Percentiles rank a stretch among this genome's conserved stretches.
These are phyloP conservation scores for Hydrangea macrophylla DNA, from an alignment of 148 eudicot genomes.

Conservation along the genomic window DNA sequence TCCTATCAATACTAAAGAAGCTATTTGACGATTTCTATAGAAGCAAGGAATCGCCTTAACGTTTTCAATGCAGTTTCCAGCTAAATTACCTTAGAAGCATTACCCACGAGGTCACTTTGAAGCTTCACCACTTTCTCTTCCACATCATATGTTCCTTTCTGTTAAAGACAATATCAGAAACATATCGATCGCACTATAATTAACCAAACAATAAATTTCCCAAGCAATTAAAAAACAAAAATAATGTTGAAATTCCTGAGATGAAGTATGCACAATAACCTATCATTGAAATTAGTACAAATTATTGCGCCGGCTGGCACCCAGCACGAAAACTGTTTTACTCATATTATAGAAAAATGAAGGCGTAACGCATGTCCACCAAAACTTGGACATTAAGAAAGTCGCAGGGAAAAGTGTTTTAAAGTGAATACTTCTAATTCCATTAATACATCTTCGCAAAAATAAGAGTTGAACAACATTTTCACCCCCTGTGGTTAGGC, in stretches of 20 bases:
- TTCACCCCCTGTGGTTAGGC: too few relatives aligned
- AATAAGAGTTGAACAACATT: too few relatives aligned
- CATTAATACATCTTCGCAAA: too few relatives aligned
- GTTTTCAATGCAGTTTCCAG: neutral
- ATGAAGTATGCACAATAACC: neutral
- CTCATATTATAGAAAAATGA: too few relatives aligned
- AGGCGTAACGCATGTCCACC: too few relatives aligned
- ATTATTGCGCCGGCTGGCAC: neutral
- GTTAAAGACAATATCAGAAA: slow-evolving; percentile 15
- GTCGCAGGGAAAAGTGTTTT: too few relatives aligned
- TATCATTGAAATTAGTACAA: too few relatives aligned
- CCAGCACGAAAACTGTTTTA: too few relatives aligned
- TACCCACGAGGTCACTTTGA: slow-evolving; percentile 44
- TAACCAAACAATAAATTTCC: too few relatives aligned
- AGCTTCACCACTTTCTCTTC: slow-evolving; percentile 40
- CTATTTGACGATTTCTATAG: neutral
- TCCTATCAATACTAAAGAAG: neutral
- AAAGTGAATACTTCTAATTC: too few relatives aligned
- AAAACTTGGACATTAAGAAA: too few relatives aligned
- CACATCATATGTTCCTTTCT: slow-evolving; percentile 46
- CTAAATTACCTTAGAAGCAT: slow-evolving; percentile 50
- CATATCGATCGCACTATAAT: neutral
- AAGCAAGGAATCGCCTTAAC: neutral
- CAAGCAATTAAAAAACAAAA: too few relatives aligned
- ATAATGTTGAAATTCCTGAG: neutral